These are phyloP conservation scores for Polychaeton citri DNA, from an alignment of 2,329 filamentous ascomycete genomes.

Conservation along the genomic window DNA sequence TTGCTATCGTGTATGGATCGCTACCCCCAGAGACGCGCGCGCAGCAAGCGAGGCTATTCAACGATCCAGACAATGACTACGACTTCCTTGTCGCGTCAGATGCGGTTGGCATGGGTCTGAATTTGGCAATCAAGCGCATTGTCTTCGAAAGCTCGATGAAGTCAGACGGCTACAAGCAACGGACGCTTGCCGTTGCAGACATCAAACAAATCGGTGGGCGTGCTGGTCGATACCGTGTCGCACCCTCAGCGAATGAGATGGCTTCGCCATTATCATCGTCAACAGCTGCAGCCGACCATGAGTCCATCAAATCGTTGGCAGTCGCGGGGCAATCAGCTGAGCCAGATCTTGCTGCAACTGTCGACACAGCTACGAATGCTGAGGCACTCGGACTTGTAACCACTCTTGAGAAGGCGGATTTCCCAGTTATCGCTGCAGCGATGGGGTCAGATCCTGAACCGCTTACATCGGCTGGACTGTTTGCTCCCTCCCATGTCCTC, in stretches of 20 bases:
- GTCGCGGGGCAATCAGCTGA: slow-evolving; percentile 1
- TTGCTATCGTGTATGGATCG: slow-evolving; percentile 85
- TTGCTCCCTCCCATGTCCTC: slow-evolving; percentile 57
- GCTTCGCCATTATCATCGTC: background rate
- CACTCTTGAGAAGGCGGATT: slow-evolving; percentile 58
- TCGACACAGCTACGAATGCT: background rate
- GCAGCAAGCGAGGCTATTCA: slow-evolving; percentile 84
- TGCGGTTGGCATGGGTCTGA: slow-evolving; percentile 94
- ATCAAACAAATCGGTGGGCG: slow-evolving; percentile 92
- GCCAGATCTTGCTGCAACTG: background rate
- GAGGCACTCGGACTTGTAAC: slow-evolving; percentile 57
- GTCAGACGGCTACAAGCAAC: slow-evolving; percentile 46
- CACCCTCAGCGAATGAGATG: slow-evolving; percentile 34
- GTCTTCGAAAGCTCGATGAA: slow-evolving; percentile 73
- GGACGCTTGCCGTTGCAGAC: slow-evolving; percentile 56
- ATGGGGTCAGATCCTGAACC: slow-evolving; percentile 52
- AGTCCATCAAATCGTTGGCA: slow-evolving; percentile 2
- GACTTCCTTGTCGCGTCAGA: slow-evolving; percentile 89
- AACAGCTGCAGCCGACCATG: slow-evolving; percentile 3
- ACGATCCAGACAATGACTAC: slow-evolving; percentile 89
- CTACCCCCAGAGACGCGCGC: slow-evolving; percentile 86
- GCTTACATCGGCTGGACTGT: slow-evolving; percentile 57
- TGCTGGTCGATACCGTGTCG: slow-evolving; percentile 73
- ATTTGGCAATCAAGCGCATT: slow-evolving; percentile 76
- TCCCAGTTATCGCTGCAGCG: slow-evolving; percentile 46